These are phyloP conservation scores for Phytophthora boehmeriae DNA, from an alignment of 352 stramenopile species.

Conservation along the genomic window DNA sequence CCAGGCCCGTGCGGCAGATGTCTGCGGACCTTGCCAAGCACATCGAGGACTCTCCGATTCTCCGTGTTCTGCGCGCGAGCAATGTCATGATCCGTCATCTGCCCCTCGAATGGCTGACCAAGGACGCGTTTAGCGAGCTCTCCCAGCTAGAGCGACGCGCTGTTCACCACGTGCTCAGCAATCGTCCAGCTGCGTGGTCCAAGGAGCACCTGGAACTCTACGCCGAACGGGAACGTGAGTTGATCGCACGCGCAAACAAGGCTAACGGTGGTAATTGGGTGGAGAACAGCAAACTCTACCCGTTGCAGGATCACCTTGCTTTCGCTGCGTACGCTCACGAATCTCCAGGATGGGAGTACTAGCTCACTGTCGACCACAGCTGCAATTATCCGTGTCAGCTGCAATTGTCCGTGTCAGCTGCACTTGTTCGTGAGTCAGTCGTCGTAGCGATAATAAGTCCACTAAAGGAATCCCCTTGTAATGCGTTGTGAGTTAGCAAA, in stretches of 20 bases:
- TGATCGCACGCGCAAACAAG: slow-evolving; percentile 6
- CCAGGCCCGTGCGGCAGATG: too few species aligned
- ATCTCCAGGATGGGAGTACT: slow-evolving; percentile 13
- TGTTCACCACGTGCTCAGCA: slow-evolving; percentile 22
- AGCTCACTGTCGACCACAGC: too few species aligned
- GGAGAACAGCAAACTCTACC: slow-evolving; percentile 13
- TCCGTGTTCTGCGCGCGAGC: slow-evolving; percentile 13
- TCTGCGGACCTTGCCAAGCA: too few species aligned
- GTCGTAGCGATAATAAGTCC: too few species aligned
- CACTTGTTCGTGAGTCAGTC: too few species aligned
- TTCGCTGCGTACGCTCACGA: slow-evolving; percentile 26
- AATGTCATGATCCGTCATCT: slow-evolving; percentile 15
- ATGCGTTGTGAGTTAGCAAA: too few species aligned
- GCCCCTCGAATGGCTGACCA: slow-evolving; percentile 10
- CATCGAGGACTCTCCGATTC: slow-evolving; percentile 8
- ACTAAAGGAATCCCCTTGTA: too few species aligned
- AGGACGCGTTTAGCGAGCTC: slow-evolving; percentile 11
- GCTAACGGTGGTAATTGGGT: neutral
- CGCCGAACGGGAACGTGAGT: slow-evolving; percentile 15
- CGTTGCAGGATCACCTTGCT: neutral
- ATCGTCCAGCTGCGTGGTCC: slow-evolving; percentile 13
- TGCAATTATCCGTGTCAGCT: too few species aligned
- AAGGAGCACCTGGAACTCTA: slow-evolving; percentile 12
- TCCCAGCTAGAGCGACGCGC: slow-evolving; percentile 21
- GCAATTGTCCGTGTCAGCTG: too few species aligned